Percentiles rank a stretch among this genome's conserved stretches.
Evolutionary conservation across 768 basidiomycete species (phyloP).

Genomic region (Hypholoma fasciculare): DNA sequence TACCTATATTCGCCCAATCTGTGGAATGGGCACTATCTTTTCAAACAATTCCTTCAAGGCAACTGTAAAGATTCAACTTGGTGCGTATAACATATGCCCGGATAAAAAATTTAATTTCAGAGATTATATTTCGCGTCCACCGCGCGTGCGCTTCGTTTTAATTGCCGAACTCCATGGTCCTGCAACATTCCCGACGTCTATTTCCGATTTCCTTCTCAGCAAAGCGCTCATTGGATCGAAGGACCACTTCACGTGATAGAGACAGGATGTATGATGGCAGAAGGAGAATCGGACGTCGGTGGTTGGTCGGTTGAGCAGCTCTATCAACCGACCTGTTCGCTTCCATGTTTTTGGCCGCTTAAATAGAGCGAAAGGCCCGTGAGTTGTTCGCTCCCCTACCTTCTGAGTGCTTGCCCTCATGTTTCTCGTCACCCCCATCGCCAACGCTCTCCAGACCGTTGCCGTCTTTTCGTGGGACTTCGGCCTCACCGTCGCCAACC

Average conservation of each 20-base stretch:
- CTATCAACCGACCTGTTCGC: slow-evolving; percentile 9
- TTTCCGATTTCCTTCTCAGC: neutral
- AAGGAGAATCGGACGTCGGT: neutral
- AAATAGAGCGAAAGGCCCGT: neutral
- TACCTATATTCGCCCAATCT: neutral
- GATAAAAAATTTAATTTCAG: no score
- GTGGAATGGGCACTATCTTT: neutral
- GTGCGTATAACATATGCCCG: no score
- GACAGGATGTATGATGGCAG: neutral
- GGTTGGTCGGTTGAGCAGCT: neutral
- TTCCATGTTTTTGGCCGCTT: slow-evolving; percentile 12
- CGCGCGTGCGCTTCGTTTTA: no score
- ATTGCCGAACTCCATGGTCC: neutral
- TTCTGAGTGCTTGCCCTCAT: slow-evolving; percentile 16
- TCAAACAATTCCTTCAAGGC: no score
- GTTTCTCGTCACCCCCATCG: slow-evolving; percentile 33
- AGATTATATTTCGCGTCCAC: no score
- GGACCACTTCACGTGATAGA: neutral
- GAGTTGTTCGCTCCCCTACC: neutral
- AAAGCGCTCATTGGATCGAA: no score
- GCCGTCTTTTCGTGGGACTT: slow-evolving; percentile 52
- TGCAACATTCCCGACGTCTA: slow-evolving; percentile 1
- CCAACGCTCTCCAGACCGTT: slow-evolving; percentile 25
- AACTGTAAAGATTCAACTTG: no score
- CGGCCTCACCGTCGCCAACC: slow-evolving; percentile 49